A percentile compares a stretch with the other conserved stretches of the same genome.
Evolutionary conservation across 306 rosid species (phyloP).

Genomic region (Mimosa bimucronata): DNA sequence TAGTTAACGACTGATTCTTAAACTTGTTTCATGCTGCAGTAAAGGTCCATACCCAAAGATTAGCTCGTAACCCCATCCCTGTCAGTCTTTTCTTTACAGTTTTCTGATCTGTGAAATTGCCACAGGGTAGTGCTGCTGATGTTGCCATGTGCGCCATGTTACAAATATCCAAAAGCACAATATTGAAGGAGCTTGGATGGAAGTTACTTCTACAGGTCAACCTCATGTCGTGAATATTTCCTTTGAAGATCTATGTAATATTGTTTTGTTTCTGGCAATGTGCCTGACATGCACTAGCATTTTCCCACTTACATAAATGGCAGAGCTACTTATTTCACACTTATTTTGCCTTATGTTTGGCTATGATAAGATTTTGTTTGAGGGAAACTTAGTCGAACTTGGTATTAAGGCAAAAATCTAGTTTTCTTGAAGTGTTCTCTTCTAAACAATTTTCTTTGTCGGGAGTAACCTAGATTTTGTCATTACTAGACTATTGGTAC

Average conservation of each 20-base stretch:
- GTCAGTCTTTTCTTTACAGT: slow-evolving; percentile 18
- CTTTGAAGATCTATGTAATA: slow-evolving; percentile 7
- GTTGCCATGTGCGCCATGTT: slow-evolving; percentile 99
- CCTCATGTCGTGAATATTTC: slow-evolving; percentile 26
- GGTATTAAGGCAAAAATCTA: not conserved
- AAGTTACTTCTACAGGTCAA: slow-evolving; percentile 88
- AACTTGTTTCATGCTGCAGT: not conserved
- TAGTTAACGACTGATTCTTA: not conserved
- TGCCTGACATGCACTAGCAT: not conserved
- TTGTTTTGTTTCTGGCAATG: not conserved
- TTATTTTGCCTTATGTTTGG: not conserved
- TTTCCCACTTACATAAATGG: not conserved
- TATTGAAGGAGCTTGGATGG: slow-evolving; percentile 88
- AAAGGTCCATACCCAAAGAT: not conserved
- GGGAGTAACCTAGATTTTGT: too few species aligned
- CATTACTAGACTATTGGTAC: too few species aligned
- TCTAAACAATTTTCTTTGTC: not conserved
- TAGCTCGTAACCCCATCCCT: not conserved
- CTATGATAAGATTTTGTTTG: not conserved
- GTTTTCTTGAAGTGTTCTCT: not conserved
- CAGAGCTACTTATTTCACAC: slow-evolving; percentile 2
- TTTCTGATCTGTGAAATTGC: slow-evolving; percentile 45
- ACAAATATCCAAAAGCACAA: slow-evolving; percentile 65
- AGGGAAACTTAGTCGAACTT: slow-evolving; percentile 3
- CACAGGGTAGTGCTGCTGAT: slow-evolving; percentile 98